Conservation (phyloP, 2,329 filamentous ascomycete genomes). For the Beauveria brongniartii region DNA sequence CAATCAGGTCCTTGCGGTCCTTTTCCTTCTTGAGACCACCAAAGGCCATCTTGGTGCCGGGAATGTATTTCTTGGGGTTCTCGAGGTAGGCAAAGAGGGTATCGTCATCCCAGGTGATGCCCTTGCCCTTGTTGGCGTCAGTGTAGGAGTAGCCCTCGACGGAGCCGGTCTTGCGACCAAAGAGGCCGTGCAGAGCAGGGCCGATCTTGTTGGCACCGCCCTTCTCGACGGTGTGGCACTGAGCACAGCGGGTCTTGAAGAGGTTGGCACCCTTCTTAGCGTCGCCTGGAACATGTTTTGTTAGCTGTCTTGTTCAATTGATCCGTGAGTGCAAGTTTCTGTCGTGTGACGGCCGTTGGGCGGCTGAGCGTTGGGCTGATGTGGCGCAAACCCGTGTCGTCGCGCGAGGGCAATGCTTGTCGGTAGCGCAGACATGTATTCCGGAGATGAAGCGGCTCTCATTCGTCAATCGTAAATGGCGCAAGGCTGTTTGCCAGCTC, state of each 20-base stretch:
- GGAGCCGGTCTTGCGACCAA: slow-evolving; percentile 88
- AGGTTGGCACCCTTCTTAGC: slow-evolving; percentile 94
- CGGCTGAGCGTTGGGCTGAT: neutral
- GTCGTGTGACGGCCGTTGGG: neutral
- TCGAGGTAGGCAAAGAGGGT: slow-evolving; percentile 97
- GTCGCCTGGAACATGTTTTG: slow-evolving; percentile 56
- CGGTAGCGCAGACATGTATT: neutral
- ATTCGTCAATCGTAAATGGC: neutral
- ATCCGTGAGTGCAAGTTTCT: neutral
- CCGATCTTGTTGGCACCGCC: slow-evolving; percentile 96
- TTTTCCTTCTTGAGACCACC: slow-evolving; percentile 99
- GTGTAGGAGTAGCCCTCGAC: slow-evolving; percentile 95
- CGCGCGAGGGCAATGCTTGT: neutral
- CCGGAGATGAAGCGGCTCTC: neutral
- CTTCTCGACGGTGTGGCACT: slow-evolving; percentile 94
- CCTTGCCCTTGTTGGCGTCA: slow-evolving; percentile 98
- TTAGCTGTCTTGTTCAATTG: slow-evolving; percentile 21
- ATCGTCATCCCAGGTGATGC: slow-evolving; percentile 76
- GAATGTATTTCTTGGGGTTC: slow-evolving; percentile 99
- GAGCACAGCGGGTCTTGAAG: slow-evolving; percentile 98
- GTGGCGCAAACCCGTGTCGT: neutral
- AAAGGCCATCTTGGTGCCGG: slow-evolving; percentile 99
- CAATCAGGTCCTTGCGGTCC: slow-evolving; percentile 98
- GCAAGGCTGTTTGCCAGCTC: neutral
- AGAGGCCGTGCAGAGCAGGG: slow-evolving; percentile 93